phyloP scores from a whole-genome alignment of 495 filamentous ascomycete species.

The Penicillium riverlandense region DNA sequence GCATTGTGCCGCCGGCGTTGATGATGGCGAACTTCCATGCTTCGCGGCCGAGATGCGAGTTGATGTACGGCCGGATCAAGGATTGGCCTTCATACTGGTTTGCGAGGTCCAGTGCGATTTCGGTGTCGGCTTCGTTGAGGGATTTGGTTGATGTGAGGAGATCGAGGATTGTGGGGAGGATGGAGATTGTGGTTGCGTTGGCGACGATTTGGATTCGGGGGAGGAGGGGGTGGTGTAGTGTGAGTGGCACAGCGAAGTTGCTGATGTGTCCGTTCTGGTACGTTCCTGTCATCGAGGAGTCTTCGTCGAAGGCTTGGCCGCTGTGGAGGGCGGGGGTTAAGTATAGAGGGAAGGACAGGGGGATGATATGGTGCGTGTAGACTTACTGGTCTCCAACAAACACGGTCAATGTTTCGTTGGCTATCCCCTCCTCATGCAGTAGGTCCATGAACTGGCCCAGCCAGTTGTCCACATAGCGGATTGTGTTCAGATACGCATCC shows the following conservation, averaged over 20 bases:
- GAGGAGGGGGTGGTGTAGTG: constrained; percentile 25
- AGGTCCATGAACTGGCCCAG: constrained; percentile 16
- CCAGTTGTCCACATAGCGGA: constrained; percentile 25
- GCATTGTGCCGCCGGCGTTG: constrained; percentile 36
- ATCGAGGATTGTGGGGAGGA: constrained; percentile 23
- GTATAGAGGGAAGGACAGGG: too few relatives aligned
- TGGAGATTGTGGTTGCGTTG: constrained; percentile 20
- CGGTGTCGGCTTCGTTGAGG: constrained; percentile 20
- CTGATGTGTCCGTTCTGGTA: constrained; percentile 29
- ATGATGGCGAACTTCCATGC: constrained; percentile 41
- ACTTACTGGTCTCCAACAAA: constrained; percentile 7
- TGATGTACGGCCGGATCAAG: constrained; percentile 32
- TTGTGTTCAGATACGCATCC: constrained; percentile 24
- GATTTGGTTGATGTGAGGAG: constrained; percentile 26
- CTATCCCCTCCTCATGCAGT: constrained; percentile 21
- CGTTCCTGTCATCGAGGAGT: constrained; percentile 12
- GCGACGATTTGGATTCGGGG: constrained; percentile 17
- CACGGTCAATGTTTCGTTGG: constrained; percentile 27
- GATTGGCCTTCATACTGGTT: constrained; percentile 42
- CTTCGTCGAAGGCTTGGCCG: constrained; percentile 19
- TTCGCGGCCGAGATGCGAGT: constrained; percentile 23
- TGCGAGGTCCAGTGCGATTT: constrained; percentile 27
- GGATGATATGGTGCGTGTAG: background rate
- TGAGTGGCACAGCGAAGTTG: constrained; percentile 25
- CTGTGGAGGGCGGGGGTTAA: background rate